These are phyloP conservation scores for Hypoxylon sp. DNA, from an alignment of 2,329 filamentous ascomycete species.

Conservation along the genomic window DNA sequence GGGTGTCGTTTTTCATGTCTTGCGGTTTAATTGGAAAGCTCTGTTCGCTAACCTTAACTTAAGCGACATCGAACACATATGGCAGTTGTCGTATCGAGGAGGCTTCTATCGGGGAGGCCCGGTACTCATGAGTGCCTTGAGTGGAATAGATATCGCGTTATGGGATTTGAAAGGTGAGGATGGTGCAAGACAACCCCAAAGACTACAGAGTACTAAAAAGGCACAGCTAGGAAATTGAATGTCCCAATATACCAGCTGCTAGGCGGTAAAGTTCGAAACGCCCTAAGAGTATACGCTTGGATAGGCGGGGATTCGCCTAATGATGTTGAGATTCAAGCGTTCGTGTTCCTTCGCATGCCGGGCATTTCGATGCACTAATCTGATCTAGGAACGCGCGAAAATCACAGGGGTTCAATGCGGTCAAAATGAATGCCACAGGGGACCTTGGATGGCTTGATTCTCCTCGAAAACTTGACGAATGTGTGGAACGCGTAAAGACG, in stretches of 20 bases:
- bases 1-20: background rate
- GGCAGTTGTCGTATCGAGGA: slow-evolving; percentile 76
- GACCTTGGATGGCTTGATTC: slow-evolving; percentile 81
- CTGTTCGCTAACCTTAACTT: slow-evolving; percentile 1
- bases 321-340: slow-evolving; percentile 72
- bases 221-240: slow-evolving; percentile 55
- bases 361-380: slow-evolving; percentile 1
- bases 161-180: slow-evolving; percentile 75
- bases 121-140: slow-evolving; percentile 81
- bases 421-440: slow-evolving; percentile 85
- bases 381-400: slow-evolving; percentile 59
- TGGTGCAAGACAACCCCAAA: no score
- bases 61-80: slow-evolving; percentile 82
- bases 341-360: slow-evolving; percentile 36
- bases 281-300: slow-evolving; percentile 78
- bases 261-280: slow-evolving; percentile 76
- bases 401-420: slow-evolving; percentile 68
- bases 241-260: slow-evolving; percentile 78
- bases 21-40: background rate
- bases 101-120: slow-evolving; percentile 81
- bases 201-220: background rate
- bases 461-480: slow-evolving; percentile 67
- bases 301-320: slow-evolving; percentile 77
- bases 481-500: slow-evolving; percentile 71
- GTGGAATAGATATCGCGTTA: slow-evolving; percentile 80